These are phyloP conservation scores for Venturia nashicola DNA, from an alignment of 2,329 filamentous ascomycete species.

Conservation along the genomic window DNA sequence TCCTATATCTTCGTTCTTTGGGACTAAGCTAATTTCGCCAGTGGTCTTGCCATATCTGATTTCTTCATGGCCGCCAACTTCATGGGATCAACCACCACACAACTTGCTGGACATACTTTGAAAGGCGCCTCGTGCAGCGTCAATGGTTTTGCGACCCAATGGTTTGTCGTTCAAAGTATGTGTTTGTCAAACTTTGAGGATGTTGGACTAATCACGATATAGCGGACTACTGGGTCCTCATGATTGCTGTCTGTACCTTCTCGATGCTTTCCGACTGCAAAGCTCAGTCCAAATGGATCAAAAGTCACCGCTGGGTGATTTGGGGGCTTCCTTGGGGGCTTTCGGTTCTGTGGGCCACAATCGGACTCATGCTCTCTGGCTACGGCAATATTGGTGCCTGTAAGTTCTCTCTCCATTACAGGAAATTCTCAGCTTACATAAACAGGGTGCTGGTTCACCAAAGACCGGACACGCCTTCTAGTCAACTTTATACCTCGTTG, in stretches of 20 bases:
- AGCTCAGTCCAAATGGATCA: conserved; percentile 24
- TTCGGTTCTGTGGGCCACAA: conserved; percentile 23
- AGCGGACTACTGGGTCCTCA: conserved; percentile 33
- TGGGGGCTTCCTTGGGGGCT: conserved; percentile 27
- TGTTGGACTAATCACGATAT: neutral
- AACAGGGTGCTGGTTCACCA: conserved; percentile 30
- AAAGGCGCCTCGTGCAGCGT: conserved; percentile 14
- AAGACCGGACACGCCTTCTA: conserved; percentile 25
- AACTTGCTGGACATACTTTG: conserved; percentile 18
- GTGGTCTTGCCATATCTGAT: conserved; percentile 29
- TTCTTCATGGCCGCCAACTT: conserved; percentile 31
- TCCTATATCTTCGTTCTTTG: neutral
- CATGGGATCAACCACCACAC: conserved; percentile 24
- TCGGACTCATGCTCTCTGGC: neutral
- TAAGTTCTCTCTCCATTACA: conserved; percentile 9
- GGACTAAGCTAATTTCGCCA: neutral
- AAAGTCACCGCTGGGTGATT: conserved; percentile 21
- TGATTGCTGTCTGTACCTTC: conserved; percentile 30
- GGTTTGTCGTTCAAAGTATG: conserved; percentile 31
- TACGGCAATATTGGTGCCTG: conserved; percentile 13
- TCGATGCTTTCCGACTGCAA: conserved; percentile 29
- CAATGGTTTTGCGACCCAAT: conserved; percentile 31
- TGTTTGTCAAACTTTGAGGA: neutral
- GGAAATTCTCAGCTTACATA: neutral
- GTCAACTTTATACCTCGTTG: conserved; percentile 32